Percentiles rank a stretch among this genome's conserved stretches.
Conservation (phyloP, 352 stramenopile species). For the Phytophthora hibernalis region DNA sequence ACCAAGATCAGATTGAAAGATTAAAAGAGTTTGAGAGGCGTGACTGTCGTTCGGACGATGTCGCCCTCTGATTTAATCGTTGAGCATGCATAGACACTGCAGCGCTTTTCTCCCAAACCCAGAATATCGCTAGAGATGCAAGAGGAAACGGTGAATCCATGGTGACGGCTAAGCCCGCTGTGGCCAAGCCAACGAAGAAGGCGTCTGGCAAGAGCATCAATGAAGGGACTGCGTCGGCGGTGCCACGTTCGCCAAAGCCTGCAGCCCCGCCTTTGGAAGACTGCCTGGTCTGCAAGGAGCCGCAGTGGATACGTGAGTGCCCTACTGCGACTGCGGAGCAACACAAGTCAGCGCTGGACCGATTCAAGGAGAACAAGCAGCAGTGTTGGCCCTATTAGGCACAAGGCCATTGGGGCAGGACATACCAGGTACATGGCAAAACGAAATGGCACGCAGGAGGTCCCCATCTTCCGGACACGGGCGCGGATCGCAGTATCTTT, state of each 20-base stretch:
- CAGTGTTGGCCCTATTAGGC: slow-evolving; percentile 4
- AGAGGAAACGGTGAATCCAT: background rate
- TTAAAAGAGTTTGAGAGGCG: too few species aligned
- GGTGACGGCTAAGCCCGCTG: background rate
- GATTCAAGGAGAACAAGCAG: slow-evolving; percentile 3
- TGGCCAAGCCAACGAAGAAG: background rate
- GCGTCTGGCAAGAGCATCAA: background rate
- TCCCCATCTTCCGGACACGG: slow-evolving; percentile 14
- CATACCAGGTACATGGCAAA: background rate
- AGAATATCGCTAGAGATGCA: background rate
- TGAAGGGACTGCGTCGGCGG: background rate
- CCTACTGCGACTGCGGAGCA: slow-evolving; percentile 9
- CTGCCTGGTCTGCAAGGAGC: slow-evolving; percentile 11
- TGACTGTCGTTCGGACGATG: too few species aligned
- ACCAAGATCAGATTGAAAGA: too few species aligned
- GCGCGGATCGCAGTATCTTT: slow-evolving; percentile 6
- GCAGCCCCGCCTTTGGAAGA: slow-evolving; percentile 5
- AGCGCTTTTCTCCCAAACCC: too few species aligned
- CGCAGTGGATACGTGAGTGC: slow-evolving; percentile 6
- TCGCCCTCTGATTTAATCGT: too few species aligned
- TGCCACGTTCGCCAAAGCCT: background rate
- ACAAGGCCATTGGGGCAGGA: background rate
- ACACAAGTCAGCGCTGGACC: background rate
- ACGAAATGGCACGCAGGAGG: background rate
- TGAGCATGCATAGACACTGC: too few species aligned